phyloP scores from a whole-genome alignment of 2,329 filamentous ascomycete species.

The Diaporthe sp. region DNA sequence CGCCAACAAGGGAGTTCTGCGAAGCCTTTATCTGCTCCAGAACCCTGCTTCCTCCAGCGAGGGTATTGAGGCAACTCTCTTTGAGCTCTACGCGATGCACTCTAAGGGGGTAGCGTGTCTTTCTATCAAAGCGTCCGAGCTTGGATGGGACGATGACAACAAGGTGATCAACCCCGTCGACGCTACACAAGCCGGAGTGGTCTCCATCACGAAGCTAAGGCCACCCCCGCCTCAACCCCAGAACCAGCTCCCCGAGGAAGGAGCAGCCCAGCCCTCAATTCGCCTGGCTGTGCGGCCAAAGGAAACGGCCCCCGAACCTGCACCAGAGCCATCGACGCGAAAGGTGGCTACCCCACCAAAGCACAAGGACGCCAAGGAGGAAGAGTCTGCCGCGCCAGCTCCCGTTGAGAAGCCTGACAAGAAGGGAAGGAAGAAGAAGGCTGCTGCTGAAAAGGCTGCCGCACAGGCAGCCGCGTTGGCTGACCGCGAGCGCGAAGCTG shows the following conservation, averaged over 20 bases:
- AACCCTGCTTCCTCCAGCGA: constrained; percentile 75
- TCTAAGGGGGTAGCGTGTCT: constrained; percentile 96
- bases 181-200: constrained; percentile 79
- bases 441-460: constrained; percentile 57
- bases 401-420: constrained; percentile 72
- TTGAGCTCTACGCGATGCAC: constrained; percentile 98
- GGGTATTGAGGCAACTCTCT: constrained; percentile 80
- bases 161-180: constrained; percentile 86
- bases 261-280: constrained; percentile 46
- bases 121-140: constrained; percentile 86
- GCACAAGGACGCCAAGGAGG: constrained; percentile 63
- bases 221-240: constrained; percentile 61
- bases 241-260: constrained; percentile 54
- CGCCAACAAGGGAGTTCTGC: constrained; percentile 84
- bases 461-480: constrained; percentile 60
- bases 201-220: constrained; percentile 81
- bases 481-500: constrained; percentile 53
- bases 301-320: constrained; percentile 46
- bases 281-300: constrained; percentile 51
- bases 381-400: constrained; percentile 56
- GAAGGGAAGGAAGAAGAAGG: constrained; percentile 78
- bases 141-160: constrained; percentile 93
- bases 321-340: constrained; percentile 47
- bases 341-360: constrained; percentile 54
- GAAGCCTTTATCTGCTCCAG: constrained; percentile 90